These are phyloP conservation scores for Globisporangium paroecandrum DNA, from an alignment of 352 stramenopile species.

Conservation along the genomic window DNA sequence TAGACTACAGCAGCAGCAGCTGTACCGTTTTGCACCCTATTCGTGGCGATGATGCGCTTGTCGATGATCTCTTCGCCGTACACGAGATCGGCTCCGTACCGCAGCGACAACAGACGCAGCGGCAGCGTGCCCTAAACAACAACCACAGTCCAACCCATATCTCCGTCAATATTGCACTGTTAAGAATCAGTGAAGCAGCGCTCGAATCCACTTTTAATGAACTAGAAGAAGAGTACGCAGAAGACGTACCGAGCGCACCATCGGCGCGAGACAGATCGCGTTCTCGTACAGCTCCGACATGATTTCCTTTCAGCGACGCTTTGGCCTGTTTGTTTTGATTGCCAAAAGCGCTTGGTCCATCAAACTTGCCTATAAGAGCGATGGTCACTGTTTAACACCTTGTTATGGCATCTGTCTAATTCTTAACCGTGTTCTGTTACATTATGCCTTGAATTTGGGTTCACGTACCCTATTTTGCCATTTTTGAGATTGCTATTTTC, in stretches of 20 bases:
- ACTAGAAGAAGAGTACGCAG: not conserved
- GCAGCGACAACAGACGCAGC: conserved; percentile 87
- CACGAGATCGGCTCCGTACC: conserved; percentile 90
- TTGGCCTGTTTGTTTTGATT: not conserved
- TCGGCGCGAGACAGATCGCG: conserved; percentile 86
- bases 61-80: conserved; percentile 97
- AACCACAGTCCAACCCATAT: not conserved
- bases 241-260: conserved; percentile 90
- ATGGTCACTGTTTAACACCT: not conserved
- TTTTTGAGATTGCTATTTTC: not conserved
- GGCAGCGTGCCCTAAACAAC: conserved; percentile 82
- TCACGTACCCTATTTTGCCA: not conserved
- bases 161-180: not conserved
- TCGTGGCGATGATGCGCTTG: conserved; percentile 85
- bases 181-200: not conserved
- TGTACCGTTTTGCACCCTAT: conserved; percentile 76
- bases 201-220: too few species aligned
- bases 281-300: conserved; percentile 67
- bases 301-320: not conserved
- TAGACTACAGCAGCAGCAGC: not conserved
- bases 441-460: not conserved
- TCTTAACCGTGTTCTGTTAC: not conserved
- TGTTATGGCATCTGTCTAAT: not conserved
- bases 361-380: not conserved
- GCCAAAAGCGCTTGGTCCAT: not conserved